phyloP scores from a whole-genome alignment of 352 stramenopile genomes.

The Phytopythium delawarense region DNA sequence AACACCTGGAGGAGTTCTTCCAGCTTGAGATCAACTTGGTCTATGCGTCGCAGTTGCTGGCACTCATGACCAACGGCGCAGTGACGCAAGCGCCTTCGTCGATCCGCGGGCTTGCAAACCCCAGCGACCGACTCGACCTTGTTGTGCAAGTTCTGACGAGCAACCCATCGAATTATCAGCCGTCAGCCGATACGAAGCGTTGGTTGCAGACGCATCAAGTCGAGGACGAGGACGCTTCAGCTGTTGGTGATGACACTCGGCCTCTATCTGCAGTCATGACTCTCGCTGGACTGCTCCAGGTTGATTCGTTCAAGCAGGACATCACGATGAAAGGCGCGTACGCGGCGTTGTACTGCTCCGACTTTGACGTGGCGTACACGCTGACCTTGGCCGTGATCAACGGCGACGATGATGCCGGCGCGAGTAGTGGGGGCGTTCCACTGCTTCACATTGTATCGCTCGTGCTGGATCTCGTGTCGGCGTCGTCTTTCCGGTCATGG shows the following conservation, averaged over 20 bases:
- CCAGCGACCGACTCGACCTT: conserved; percentile 31
- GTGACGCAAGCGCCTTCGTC: conserved; percentile 33
- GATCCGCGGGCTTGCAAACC: conserved; percentile 16
- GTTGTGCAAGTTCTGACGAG: conserved; percentile 50
- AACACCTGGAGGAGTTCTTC: conserved; percentile 25
- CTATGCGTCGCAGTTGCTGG: conserved; percentile 45
- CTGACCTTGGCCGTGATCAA: conserved; percentile 41
- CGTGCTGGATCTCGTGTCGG: conserved; percentile 60
- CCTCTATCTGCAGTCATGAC: conserved; percentile 47
- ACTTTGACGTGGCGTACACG: conserved; percentile 54
- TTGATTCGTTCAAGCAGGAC: conserved; percentile 30
- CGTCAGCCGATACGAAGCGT: conserved; percentile 30
- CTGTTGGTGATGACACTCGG: conserved; percentile 5
- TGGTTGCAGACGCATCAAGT: conserved; percentile 35
- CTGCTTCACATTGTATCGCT: conserved; percentile 54
- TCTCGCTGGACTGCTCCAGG: conserved; percentile 42
- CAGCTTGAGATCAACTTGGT: conserved; percentile 26
- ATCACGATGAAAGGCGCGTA: conserved; percentile 68
- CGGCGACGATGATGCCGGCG: conserved; percentile 11
- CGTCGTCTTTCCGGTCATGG: conserved; percentile 58
- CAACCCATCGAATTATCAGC: conserved; percentile 65
- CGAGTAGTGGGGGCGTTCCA: conserved; percentile 12
- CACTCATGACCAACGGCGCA: conserved; percentile 51
- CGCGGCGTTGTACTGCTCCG: conserved; percentile 57
- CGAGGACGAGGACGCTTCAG: conserved; percentile 2